Evolutionary conservation across 2,329 filamentous ascomycete genomes (phyloP).

Genomic region (Neonectria sp.): DNA sequence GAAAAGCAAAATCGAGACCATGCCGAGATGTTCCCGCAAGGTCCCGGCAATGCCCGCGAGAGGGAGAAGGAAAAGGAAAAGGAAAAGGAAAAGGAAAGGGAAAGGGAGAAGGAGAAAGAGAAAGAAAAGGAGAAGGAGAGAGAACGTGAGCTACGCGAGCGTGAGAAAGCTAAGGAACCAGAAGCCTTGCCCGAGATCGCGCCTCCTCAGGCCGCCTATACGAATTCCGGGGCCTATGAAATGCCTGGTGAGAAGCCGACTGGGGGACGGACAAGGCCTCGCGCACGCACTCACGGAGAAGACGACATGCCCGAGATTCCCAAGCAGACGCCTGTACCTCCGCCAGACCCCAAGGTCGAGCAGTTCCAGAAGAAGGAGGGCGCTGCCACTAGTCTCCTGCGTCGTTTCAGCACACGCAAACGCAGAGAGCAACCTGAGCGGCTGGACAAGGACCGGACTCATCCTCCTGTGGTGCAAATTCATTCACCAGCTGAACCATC

Average conservation of each 20-base stretch:
- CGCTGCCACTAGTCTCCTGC: conserved; percentile 84
- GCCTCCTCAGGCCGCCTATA: conserved; percentile 89
- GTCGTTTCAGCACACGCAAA: conserved; percentile 91
- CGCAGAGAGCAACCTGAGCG: conserved; percentile 78
- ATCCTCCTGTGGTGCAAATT: conserved; percentile 82
- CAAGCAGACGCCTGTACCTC: conserved; percentile 51
- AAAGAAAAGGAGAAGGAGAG: conserved; percentile 43
- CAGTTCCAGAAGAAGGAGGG: conserved; percentile 86
- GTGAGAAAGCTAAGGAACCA: conserved; percentile 56
- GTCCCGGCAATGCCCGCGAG: conserved; percentile 59
- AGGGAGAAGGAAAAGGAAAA: conserved; percentile 48
- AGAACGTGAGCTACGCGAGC: conserved; percentile 41
- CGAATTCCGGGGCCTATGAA: conserved; percentile 87
- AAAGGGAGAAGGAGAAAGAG: conserved; percentile 41
- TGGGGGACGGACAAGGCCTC: conserved; percentile 84
- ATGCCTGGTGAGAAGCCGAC: conserved; percentile 91
- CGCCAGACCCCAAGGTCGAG: conserved; percentile 71
- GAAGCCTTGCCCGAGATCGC: conserved; percentile 79
- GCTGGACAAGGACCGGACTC: conserved; percentile 74
- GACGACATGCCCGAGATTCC: conserved; percentile 83
- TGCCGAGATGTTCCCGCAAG: conserved; percentile 57
- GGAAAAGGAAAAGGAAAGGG: conserved; percentile 44
- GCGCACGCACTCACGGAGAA: conserved; percentile 94
- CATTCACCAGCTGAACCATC: conserved; percentile 79
- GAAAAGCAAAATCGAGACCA: conserved; percentile 92